Evolutionary conservation across 495 filamentous ascomycete genomes (phyloP).

Genomic region (Saxophila tyrrhenica): DNA sequence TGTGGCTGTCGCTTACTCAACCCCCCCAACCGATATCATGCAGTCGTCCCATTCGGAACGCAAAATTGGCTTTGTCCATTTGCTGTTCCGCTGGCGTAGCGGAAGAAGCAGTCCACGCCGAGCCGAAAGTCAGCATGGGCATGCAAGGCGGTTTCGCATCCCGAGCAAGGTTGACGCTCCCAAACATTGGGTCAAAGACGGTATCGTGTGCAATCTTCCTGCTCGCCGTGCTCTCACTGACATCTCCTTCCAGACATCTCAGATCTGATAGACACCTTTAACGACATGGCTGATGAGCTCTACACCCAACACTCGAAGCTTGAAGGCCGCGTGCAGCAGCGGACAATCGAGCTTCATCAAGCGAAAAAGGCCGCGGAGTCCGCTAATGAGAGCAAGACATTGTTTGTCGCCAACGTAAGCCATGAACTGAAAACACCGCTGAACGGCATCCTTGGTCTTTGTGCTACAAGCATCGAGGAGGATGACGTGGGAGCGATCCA

Average conservation of each 20-base stretch:
- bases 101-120: slow-evolving; percentile 25
- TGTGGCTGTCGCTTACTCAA: slow-evolving; percentile 27
- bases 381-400: slow-evolving; percentile 9
- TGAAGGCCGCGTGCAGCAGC: slow-evolving; percentile 68
- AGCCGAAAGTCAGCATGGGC: slow-evolving; percentile 26
- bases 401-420: slow-evolving; percentile 7
- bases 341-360: slow-evolving; percentile 69
- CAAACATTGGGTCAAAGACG: slow-evolving; percentile 62
- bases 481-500: slow-evolving; percentile 65
- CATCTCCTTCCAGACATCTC: slow-evolving; percentile 47
- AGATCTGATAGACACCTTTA: slow-evolving; percentile 73
- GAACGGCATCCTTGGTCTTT: slow-evolving; percentile 43
- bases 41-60: slow-evolving; percentile 18
- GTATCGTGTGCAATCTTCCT: neutral
- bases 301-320: slow-evolving; percentile 68
- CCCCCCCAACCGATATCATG: slow-evolving; percentile 6
- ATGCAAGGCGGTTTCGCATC: slow-evolving; percentile 58
- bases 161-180: slow-evolving; percentile 64
- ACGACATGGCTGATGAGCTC: slow-evolving; percentile 82
- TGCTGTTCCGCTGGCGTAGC: slow-evolving; percentile 22
- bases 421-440: slow-evolving; percentile 13
- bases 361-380: slow-evolving; percentile 55
- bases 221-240: neutral
- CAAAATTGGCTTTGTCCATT: slow-evolving; percentile 34
- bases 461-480: slow-evolving; percentile 78